Conservation (phyloP, 345 rosid species). For the Aurinia saxatilis region DNA sequence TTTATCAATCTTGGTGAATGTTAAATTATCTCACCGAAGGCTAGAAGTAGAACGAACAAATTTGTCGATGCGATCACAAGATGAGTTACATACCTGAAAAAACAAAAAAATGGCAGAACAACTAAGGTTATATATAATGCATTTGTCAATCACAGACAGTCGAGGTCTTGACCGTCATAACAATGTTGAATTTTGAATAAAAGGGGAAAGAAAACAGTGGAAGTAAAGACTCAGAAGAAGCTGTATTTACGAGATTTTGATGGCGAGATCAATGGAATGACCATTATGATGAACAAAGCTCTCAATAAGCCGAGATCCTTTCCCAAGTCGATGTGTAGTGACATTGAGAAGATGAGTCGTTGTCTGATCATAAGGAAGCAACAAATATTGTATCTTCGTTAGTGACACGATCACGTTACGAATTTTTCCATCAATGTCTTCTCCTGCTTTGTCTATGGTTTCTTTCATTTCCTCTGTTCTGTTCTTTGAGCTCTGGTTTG, state of each 20-base stretch:
- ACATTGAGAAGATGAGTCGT: constrained; percentile 32
- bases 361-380: constrained; percentile 43
- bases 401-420: constrained; percentile 28
- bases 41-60: constrained; percentile 41
- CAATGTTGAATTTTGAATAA: not conserved
- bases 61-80: constrained; percentile 36
- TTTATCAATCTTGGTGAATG: not conserved
- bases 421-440: constrained; percentile 28
- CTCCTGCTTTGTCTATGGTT: constrained; percentile 37
- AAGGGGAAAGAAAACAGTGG: not conserved
- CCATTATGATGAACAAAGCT: constrained; percentile 30
- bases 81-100: constrained; percentile 39
- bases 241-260: constrained; percentile 39
- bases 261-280: constrained; percentile 41
- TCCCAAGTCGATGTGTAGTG: constrained; percentile 37
- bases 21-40: constrained; percentile 37
- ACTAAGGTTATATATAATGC: no score
- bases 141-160: no score
- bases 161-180: not conserved
- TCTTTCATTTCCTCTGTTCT: constrained; percentile 38
- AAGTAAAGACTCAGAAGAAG: no score
- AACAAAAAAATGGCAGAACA: not conserved
- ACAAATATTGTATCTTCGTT: constrained; percentile 33
- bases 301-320: constrained; percentile 33
- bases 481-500: constrained; percentile 32